Base-by-base conservation (phyloP, 352 stramenopile species). In the Salisapilia sapeloensis region DNA sequence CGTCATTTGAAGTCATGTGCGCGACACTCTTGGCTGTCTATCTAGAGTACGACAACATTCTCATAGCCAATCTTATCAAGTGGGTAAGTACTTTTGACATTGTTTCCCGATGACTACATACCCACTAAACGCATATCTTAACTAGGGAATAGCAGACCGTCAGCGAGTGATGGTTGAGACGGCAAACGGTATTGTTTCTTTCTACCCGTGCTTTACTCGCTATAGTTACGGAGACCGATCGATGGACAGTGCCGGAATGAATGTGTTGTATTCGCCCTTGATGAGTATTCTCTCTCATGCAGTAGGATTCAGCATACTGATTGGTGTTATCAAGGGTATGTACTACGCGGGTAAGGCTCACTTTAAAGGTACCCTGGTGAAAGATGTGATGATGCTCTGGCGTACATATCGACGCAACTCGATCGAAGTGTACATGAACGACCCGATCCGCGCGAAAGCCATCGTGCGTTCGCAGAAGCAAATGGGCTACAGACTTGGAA, bases 371-470 rank as follows among this genome's bases (percentile, higher is more conserved):
- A 44, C 38, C 7, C 28, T 52, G 1, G 22, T 23, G 15, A 36
- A 35, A 6, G 38, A 47, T 6, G 18, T 52, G 16, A 35, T 40
- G 24, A 20, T 30, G 2, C 44, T 48, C 24, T 52, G 44, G 38
- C 38, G 44, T 15, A 27, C 38, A 5, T 52, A 52, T 26, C 38
- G 48, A 18, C 39, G 44, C 38, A 52, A 52, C 34, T 48, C 44
- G 34, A 40, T 38, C 38, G 44, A 52, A 12, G 39, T 48, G 19
- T 47, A 44, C 38, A 52, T 52, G 44, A 33, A 47, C 19, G 24
- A 43, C 24, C 39, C 44, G 21, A 23, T 47, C 14, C 39, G 44
- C n/a, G 39, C 44, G 16, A 53, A 53, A 16, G 44, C 44, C 1
- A 30, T 48, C 13, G 21, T 53, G 4, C 44, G 44, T 4, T 53